Percentiles rank a stretch among this genome's conserved stretches.
phyloP scores from a whole-genome alignment of 1,284 basidiomycete genomes.

The Ustilago crameri region DNA sequence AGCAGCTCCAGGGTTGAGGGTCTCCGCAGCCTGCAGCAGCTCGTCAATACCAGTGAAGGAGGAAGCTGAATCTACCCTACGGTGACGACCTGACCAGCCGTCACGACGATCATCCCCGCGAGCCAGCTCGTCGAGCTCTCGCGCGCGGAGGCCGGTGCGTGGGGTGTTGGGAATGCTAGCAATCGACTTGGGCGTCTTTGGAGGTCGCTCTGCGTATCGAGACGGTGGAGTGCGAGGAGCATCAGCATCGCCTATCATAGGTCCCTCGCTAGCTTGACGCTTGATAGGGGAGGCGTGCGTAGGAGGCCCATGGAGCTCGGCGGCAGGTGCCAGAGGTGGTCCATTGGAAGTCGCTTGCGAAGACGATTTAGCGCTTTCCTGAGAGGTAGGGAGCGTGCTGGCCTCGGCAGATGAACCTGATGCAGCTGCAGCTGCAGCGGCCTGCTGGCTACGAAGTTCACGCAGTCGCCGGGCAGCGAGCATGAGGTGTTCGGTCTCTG shows the following conservation, averaged over 20 bases:
- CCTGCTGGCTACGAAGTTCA: slow-evolving; percentile 52
- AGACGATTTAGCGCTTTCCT: slow-evolving; percentile 25
- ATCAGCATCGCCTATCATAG: slow-evolving; percentile 35
- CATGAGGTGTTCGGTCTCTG: slow-evolving; percentile 69
- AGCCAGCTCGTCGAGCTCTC: slow-evolving; percentile 36
- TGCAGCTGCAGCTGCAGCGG: slow-evolving; percentile 16
- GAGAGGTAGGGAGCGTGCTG: slow-evolving; percentile 14
- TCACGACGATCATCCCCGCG: slow-evolving; percentile 39
- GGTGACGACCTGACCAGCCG: slow-evolving; percentile 41
- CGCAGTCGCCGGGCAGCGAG: slow-evolving; percentile 67
- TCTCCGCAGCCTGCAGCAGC: slow-evolving; percentile 65
- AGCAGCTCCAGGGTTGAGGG: slow-evolving; percentile 56
- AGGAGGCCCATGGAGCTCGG: slow-evolving; percentile 19
- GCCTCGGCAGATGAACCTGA: slow-evolving; percentile 18
- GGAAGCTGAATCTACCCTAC: slow-evolving; percentile 40
- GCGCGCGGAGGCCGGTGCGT: slow-evolving; percentile 34
- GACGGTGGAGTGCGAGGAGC: slow-evolving; percentile 37
- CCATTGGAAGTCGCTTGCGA: slow-evolving; percentile 4
- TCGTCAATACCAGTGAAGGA: slow-evolving; percentile 65
- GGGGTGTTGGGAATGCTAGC: slow-evolving; percentile 39
- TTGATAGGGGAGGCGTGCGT: slow-evolving; percentile 42
- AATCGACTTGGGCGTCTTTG: slow-evolving; percentile 41
- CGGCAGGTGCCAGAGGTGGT: slow-evolving; percentile 32
- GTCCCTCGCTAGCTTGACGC: slow-evolving; percentile 47
- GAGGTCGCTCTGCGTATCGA: slow-evolving; percentile 36